phyloP scores from a whole-genome alignment of 208 protist species.

The Trypanosomatidae sp. region DNA sequence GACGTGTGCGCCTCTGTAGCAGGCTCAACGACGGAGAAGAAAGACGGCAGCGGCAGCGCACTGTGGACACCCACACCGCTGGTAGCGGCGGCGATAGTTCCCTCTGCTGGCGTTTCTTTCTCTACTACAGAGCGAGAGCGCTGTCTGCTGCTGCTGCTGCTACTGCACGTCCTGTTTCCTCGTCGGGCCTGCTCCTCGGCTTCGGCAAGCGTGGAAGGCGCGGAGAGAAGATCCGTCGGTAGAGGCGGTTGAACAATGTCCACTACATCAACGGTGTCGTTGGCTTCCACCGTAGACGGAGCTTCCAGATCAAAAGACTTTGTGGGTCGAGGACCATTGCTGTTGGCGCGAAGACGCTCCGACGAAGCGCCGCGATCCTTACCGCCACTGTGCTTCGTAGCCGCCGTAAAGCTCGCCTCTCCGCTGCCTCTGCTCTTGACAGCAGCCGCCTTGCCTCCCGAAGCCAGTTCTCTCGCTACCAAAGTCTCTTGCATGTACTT shows the following conservation, averaged over 20 bases:
- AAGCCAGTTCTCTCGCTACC: not conserved
- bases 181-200: not conserved
- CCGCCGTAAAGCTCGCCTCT: not conserved
- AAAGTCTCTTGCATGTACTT: not conserved
- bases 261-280: not conserved
- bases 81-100: not conserved
- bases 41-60: not conserved
- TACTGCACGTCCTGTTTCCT: not conserved
- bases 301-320: not conserved
- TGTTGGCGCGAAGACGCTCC: not conserved
- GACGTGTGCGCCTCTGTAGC: not conserved
- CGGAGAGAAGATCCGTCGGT: not conserved
- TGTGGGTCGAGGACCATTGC: not conserved
- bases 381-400: not conserved
- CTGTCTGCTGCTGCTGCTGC: not conserved
- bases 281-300: not conserved
- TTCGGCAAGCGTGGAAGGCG: not conserved
- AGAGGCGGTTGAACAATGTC: not conserved
- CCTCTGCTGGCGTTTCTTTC: not conserved
- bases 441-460: not conserved
- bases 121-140: not conserved
- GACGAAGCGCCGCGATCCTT: not conserved
- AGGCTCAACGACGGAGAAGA: slow-evolving; percentile 6
- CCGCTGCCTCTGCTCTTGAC: not conserved
- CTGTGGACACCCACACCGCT: not conserved